A percentile compares a stretch with the other conserved stretches of the same genome.
These are phyloP conservation scores for Stromatinia cepivora DNA, from an alignment of 2,329 filamentous ascomycete species.

Conservation along the genomic window DNA sequence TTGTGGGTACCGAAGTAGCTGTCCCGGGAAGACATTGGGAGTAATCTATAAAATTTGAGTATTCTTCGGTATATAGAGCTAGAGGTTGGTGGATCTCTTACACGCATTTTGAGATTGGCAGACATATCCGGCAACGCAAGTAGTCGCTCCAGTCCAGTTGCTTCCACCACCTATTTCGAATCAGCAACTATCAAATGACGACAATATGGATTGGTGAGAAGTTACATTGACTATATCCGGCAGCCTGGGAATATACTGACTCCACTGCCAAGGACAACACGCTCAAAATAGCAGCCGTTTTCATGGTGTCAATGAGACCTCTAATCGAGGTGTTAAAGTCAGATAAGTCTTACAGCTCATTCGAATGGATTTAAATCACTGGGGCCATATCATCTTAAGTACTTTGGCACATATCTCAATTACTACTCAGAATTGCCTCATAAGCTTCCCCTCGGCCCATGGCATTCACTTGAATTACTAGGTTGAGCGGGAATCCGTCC, in stretches of 20 bases:
- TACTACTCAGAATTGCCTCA: not conserved
- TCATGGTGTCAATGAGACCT: conserved; percentile 15
- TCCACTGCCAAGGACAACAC: conserved; percentile 18
- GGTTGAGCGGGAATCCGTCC: not conserved
- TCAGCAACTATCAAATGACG: conserved; percentile 1
- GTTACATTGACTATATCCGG: conserved; percentile 21
- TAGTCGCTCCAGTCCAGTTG: conserved; percentile 17
- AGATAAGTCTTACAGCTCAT: not conserved
- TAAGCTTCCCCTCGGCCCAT: not conserved
- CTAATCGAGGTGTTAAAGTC: not conserved
- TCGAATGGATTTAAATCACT: not conserved
- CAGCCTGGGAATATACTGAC: conserved; percentile 20
- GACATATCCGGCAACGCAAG: conserved; percentile 20
- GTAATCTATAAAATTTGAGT: conserved; percentile 20
- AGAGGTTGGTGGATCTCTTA: not conserved
- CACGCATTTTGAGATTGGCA: conserved; percentile 22
- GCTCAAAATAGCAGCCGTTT: not conserved
- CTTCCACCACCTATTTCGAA: conserved; percentile 13
- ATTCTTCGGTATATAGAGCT: not conserved
- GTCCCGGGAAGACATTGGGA: conserved; percentile 26
- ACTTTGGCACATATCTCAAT: not conserved
- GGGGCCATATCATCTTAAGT: conserved; percentile 10
- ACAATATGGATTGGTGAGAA: not conserved
- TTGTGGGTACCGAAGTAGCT: conserved; percentile 5
- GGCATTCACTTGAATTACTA: not conserved